Conservation (phyloP, 352 stramenopile species). For the Phytophthora megakarya region DNA sequence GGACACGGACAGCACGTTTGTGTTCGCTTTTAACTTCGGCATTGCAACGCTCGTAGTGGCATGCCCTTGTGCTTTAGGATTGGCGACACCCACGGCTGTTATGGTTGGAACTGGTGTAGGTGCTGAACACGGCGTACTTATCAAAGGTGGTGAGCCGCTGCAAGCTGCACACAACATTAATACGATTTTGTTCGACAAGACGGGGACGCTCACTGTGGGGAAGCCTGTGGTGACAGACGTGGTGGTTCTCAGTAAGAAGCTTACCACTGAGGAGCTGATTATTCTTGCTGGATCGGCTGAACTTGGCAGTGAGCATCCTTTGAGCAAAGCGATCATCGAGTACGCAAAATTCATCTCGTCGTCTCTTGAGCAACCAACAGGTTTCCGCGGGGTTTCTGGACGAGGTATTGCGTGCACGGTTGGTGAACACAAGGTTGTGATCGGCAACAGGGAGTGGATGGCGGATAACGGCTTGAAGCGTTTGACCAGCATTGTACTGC, state of each 20-base stretch:
- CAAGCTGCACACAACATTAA: slow-evolving; percentile 93
- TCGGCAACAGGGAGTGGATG: slow-evolving; percentile 94
- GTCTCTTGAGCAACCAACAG: slow-evolving; percentile 69
- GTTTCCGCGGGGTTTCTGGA: slow-evolving; percentile 89
- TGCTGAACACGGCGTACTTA: slow-evolving; percentile 96
- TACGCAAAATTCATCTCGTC: slow-evolving; percentile 88
- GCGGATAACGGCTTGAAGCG: slow-evolving; percentile 74
- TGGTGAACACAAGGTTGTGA: slow-evolving; percentile 76
- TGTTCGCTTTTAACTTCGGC: slow-evolving; percentile 97
- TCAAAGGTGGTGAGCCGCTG: slow-evolving; percentile 97
- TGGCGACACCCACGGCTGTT: slow-evolving; percentile 98
- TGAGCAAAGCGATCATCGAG: slow-evolving; percentile 94
- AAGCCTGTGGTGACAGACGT: slow-evolving; percentile 89
- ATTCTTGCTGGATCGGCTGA: slow-evolving; percentile 92
- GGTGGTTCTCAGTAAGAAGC: slow-evolving; percentile 75
- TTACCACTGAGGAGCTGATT: slow-evolving; percentile 85
- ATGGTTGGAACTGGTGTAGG: slow-evolving; percentile 99
- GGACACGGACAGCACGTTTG: slow-evolving; percentile 74
- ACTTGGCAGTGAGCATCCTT: slow-evolving; percentile 93
- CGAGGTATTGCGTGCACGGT: slow-evolving; percentile 84
- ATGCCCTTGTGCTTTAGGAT: slow-evolving; percentile 98
- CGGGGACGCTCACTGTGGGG: slow-evolving; percentile 96
- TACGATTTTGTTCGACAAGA: slow-evolving; percentile 99
- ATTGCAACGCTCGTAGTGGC: slow-evolving; percentile 98
- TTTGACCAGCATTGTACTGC: slow-evolving; percentile 69